Conservation (phyloP, 176 grass and related monocot species). For the Canna indica region DNA sequence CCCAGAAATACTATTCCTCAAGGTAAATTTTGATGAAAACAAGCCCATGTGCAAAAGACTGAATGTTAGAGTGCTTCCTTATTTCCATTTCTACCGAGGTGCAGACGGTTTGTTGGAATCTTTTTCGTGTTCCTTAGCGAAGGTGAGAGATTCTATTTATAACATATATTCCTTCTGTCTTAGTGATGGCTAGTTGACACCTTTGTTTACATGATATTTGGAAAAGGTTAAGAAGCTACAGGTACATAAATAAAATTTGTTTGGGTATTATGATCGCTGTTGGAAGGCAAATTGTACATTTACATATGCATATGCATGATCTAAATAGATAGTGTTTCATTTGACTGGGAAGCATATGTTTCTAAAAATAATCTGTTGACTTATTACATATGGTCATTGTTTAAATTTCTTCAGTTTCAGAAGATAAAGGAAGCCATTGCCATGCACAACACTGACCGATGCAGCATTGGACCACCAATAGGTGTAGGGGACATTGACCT, state of each 20-base stretch:
- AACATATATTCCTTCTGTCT: too few relatives aligned
- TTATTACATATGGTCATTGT: not conserved
- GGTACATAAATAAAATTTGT: too few relatives aligned
- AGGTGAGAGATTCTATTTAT: too few relatives aligned
- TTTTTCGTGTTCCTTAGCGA: conserved; percentile 17
- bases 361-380: too few relatives aligned
- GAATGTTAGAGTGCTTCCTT: conserved; percentile 10
- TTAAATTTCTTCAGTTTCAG: conserved; percentile 7
- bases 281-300: too few relatives aligned
- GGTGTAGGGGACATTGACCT: not conserved
- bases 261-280: too few relatives aligned
- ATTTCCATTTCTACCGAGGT: conserved; percentile 11
- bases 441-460: not conserved
- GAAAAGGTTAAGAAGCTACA: too few relatives aligned
- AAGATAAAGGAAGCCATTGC: conserved; percentile 8
- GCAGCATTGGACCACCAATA: conserved; percentile 7
- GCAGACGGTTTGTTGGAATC: conserved; percentile 9
- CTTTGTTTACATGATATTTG: too few relatives aligned
- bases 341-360: too few relatives aligned
- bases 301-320: too few relatives aligned
- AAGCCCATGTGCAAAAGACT: conserved; percentile 14
- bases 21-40: conserved; percentile 11
- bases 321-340: too few relatives aligned
- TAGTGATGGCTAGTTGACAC: too few relatives aligned
- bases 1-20: not conserved